Evolutionary conservation across 208 protist species (phyloP), one percentile per base, ranked within the genome.

Genomic region (Naegleria lovaniensis): DNA sequence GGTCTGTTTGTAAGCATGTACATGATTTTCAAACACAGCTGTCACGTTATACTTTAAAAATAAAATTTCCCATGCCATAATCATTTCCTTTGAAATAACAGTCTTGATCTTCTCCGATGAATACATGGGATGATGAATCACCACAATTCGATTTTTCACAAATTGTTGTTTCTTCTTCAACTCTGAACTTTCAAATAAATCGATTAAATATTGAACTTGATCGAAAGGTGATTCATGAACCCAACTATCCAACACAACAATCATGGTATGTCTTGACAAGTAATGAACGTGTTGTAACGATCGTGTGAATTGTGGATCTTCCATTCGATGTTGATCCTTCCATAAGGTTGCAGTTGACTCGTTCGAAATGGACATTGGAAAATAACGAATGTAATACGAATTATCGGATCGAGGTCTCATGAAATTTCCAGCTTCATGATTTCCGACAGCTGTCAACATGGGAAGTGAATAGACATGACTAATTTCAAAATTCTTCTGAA

Each of bases 401-500:
- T 39, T 43, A n/a, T 55, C 29, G 0, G 13, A 25, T 25, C 39
- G 5, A 58, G 41, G 5, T 88, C 29, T 2, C n/a, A 38, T 33
- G 41, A 88, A 88, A n/a, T 13, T 36, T 38, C 84, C 84, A 58
- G 41, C 84, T 58, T 88, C 84, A 58, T 55, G 39, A 38, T 88
- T 55, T n/a, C 84, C 84, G 11, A 88, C 41, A 55, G 84, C 6
- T 36, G 84, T 58, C n/a, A 88, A 88, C 29, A 88, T 59, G 38
- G 84, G 84, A 58, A 88, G 39, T 25, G 41, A 38, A 5, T 58
- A 58, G 2, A 2, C 2, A 58, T 59, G 13, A 85, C 15, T 25
- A 38, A 13, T 13, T 13, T 38, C 29, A 11, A 33, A 25, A 25
- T 40, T 38, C 76, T 25, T 84, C 29, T 40, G n/a, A n/a, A n/a